Evolutionary conservation across 2,329 filamentous ascomycete genomes (phyloP), one percentile per base, ranked within the genome.

Genomic region (Aspergillus latus): DNA sequence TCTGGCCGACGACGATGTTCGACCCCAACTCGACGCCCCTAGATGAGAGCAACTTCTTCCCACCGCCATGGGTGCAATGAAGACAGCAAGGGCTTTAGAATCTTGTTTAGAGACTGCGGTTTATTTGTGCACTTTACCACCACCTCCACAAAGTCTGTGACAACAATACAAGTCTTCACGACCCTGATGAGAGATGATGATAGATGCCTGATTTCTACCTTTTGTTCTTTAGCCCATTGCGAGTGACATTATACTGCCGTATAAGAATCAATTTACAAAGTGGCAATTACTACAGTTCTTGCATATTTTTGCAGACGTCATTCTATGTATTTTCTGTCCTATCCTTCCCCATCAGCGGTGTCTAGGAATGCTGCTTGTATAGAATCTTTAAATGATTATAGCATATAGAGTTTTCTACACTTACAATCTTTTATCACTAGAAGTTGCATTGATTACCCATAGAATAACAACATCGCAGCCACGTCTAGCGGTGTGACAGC

Each of bases 171-270:
- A 60, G 62, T 63, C 71, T 72, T 73, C 59, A 75, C 65, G 72
- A 74, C 72, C 68, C 65, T 75, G 72, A 75, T 74, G 72, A 75
- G 72, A 73, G 72, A 75, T 75, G 72, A 75, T 74, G 72, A 74
- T 72, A 71, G 70, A 72, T 72, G 67, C 69, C 65, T 70, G 61
- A 62, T 68, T 65, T 68, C 64, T 68, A 46, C 45, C n/a, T 59
- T 59, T 57, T 68, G 61, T 68, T 68, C 59, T 69, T 71, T 72
- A 72, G 68, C 70, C 65, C 57, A 58, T 59, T 62, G 54, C 52
- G 47, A 70, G 62, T 67, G 66, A 68, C 68, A 67, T 60, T 64
- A 64, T 59, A 64, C 54, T 28, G 28, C 30, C 32, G n/a, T 66
- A 66, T 70, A 69, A 66, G 62, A 64, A 66, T 60, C 58, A 68